Evolutionary conservation across 140 eudicot species (phyloP), one percentile per base, ranked within the genome.

Genomic region (Anethum foeniculum): DNA sequence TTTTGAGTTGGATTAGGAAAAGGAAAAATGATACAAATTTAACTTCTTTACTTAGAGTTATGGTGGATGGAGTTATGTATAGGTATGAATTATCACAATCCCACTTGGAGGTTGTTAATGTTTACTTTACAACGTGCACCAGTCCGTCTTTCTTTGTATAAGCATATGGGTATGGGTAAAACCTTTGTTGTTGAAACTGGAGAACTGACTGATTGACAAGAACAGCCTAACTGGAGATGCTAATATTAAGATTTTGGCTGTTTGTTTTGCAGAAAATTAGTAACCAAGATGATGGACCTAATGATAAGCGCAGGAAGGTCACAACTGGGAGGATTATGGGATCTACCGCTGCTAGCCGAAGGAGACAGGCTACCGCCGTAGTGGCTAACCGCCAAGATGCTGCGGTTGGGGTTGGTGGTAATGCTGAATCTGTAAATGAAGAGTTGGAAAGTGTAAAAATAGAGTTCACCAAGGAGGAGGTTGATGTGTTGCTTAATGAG

Each of bases 401-500:
- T 71, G 79, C 82, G 65, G 86, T 82, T 10, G 86, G 86, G 65
- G 86, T 82, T 10, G 86, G 86, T 46, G 82, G 90, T 75, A 34
- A 92, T 65, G 65, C 32, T 67, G 82, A 79, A 16, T 46, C 52
- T 36, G 82, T 92, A 84, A 81, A 71, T 43, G 90, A 87, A 58
- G 87, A 81, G 13, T 73, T 87, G 6, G 93, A 88, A 76, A 77
- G 81, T 82, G 90, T 84, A 52, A 64, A 19, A 25, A 38, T 87
- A 60, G 97, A 89, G 84, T 91, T 92, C 77, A 86, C 94, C 28
- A 92, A 85, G 77, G 99, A 95, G 79, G 96, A 88, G 38, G 91
- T 90, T 28, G 96, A 89, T 77, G 88, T 85, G 14, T 82, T 95
- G 49, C 76, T 95, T 77, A 88, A 71, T 52, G 97, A 95, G 84